Conservation (phyloP, 208 protist species). For the Leishmania amazonensis region DNA sequence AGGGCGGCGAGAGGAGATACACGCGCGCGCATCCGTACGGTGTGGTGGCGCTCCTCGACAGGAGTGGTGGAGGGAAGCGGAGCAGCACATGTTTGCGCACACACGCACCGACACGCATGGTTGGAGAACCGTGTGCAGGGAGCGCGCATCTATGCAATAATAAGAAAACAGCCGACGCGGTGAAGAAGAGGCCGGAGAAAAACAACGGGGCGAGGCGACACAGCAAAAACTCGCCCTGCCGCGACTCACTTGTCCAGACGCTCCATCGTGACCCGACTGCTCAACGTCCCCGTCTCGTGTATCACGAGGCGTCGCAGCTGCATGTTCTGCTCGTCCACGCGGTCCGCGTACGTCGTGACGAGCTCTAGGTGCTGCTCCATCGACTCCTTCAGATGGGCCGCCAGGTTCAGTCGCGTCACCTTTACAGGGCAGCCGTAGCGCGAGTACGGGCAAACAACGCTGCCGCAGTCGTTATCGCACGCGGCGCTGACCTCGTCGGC, state of each 20-base stretch:
- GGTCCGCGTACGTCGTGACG: conserved; percentile 72
- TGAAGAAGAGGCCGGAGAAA: conserved; percentile 5
- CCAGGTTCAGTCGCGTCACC: conserved; percentile 48
- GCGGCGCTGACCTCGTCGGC: neutral
- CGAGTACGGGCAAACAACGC: conserved; percentile 64
- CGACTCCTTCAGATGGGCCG: conserved; percentile 53
- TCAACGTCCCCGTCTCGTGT: conserved; percentile 27
- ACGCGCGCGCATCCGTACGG: neutral
- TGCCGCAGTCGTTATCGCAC: conserved; percentile 4
- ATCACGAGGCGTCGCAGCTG: conserved; percentile 65
- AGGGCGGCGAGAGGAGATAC: neutral
- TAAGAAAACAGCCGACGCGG: neutral
- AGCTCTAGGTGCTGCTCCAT: conserved; percentile 65
- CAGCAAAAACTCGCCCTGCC: neutral
- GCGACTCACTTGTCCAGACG: conserved; percentile 7
- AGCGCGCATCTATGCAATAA: neutral
- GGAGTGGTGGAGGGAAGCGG: neutral
- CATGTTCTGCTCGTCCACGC: conserved; percentile 70
- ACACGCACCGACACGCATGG: neutral
- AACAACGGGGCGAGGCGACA: conserved; percentile 15
- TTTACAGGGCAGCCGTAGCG: conserved; percentile 64
- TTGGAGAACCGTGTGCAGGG: neutral
- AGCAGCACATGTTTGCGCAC: neutral
- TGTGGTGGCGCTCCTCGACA: neutral
- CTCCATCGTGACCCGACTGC: conserved; percentile 13